Conservation (phyloP, 2,329 filamentous ascomycete genomes). For the Ramichloridium luteum region DNA sequence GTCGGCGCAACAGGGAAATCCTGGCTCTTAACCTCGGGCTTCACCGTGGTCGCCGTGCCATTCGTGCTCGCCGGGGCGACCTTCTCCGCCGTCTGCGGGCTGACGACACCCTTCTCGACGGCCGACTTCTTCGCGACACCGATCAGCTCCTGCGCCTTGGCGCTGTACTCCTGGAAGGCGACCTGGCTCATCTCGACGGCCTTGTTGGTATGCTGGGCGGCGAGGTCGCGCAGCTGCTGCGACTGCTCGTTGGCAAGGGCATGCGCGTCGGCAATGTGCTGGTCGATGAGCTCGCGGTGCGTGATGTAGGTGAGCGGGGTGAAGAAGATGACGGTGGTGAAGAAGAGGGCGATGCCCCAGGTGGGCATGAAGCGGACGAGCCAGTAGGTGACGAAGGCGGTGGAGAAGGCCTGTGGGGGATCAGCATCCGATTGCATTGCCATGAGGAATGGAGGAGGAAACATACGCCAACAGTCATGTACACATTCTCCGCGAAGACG, state of each 20-base stretch:
- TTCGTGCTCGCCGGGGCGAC: conserved; percentile 6
- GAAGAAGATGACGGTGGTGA: conserved; percentile 44
- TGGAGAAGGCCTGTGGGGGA: conserved; percentile 45
- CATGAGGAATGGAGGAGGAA: not conserved
- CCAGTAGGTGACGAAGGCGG: conserved; percentile 49
- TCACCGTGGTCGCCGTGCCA: no score
- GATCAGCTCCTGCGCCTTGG: conserved; percentile 47
- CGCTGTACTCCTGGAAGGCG: conserved; percentile 48
- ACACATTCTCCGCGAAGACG: conserved; percentile 53
- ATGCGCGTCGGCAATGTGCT: conserved; percentile 43
- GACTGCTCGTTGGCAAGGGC: conserved; percentile 46
- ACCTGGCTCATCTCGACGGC: conserved; percentile 46
- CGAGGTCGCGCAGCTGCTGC: conserved; percentile 46
- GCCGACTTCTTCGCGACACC: conserved; percentile 27
- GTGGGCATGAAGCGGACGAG: conserved; percentile 54
- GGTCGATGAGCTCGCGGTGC: conserved; percentile 53
- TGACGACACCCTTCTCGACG: conserved; percentile 25
- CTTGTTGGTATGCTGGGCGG: conserved; percentile 46
- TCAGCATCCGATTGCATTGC: not conserved
- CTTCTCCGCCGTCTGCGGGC: conserved; percentile 23
- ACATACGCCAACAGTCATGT: conserved; percentile 47
- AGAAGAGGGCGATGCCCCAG: conserved; percentile 50
- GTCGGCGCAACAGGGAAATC: conserved; percentile 16
- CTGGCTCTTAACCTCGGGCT: conserved; percentile 9
- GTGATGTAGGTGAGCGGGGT: conserved; percentile 51